Evolutionary conservation across 179 eudicot species (phyloP).

Genomic region (Silene coronaria): DNA sequence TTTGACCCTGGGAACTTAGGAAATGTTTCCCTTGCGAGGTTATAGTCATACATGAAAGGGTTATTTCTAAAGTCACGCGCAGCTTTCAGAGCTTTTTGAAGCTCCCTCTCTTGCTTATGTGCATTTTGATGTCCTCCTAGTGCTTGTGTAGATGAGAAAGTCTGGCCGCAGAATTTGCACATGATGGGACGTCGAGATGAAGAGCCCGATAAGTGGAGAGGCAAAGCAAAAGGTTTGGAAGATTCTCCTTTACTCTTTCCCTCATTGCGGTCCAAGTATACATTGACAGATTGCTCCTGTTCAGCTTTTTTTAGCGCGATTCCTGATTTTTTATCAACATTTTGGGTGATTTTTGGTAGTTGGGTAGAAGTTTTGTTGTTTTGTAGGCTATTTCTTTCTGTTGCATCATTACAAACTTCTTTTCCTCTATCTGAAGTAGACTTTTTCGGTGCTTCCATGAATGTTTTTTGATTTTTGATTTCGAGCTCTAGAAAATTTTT

Average conservation of each 20-base stretch:
- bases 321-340: background rate
- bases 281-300: background rate
- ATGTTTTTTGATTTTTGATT: no score
- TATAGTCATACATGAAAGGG: background rate
- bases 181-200: slow-evolving; percentile 10
- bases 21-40: background rate
- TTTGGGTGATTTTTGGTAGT: slow-evolving; percentile 1
- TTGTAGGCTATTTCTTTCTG: background rate
- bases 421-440: slow-evolving; percentile 7
- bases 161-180: slow-evolving; percentile 21
- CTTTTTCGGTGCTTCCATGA: slow-evolving; percentile 19
- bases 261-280: background rate
- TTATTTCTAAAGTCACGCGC: slow-evolving; percentile 7
- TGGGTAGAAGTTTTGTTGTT: background rate
- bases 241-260: slow-evolving; percentile 15
- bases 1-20: background rate
- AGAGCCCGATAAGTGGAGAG: background rate
- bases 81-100: slow-evolving; percentile 24
- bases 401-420: slow-evolving; percentile 7
- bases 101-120: slow-evolving; percentile 27
- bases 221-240: background rate
- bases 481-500: background rate
- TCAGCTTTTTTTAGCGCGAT: background rate
- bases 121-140: slow-evolving; percentile 35
- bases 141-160: slow-evolving; percentile 26